Base-by-base conservation (phyloP, 352 stramenopile genomes). In the Hyaloperonospora brassicae region DNA sequence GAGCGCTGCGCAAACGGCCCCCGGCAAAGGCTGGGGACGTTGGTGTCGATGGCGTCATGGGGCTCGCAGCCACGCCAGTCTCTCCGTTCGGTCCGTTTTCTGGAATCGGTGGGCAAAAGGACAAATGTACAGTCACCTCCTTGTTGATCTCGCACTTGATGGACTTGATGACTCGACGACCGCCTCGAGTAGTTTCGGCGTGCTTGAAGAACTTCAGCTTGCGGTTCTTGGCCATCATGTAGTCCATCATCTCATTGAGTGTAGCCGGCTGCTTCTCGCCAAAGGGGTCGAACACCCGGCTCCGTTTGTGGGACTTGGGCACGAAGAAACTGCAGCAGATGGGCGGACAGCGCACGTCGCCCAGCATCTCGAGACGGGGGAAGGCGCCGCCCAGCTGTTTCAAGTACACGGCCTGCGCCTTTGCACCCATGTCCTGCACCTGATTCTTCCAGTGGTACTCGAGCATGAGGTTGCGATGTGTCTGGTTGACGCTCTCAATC, bases 361-460 rank as follows among this genome's bases (percentile, higher is more conserved):
- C 77, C 38, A 91, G 62, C 81, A 89, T 91, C 51, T 93, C 83
- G 46, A 91, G 71, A 5, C 83, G 75, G 1, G 83, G 83, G 50
- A 93, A 93, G 7, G 77, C 61, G 34, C 62, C 56, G 39, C 71
- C 66, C 35, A 91, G 70, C 55, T 91, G 79, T 52, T 89, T 78
- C 42, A 91, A 62, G 54, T 72, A 93, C 57, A 91, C 83, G 55
- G 84, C 82, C 57, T 89, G 79, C 21, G 80, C 80, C 58, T 91
- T 91, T 31, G 73, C 59, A 10, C 79, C 81, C 83, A 93, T 89
- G 47, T 93, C 80, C 60, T 91, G 83, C 44, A 93, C 83, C 44
- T 89, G 80, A 59, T 87, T 89, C 58, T 93, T 93, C 83, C 83
- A 93, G 56, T 93, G 80, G 44, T 91, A 93, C 73, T 93, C 83